These are phyloP conservation scores for Kandelia obovata DNA, from an alignment of 345 rosid species.

Conservation along the genomic window DNA sequence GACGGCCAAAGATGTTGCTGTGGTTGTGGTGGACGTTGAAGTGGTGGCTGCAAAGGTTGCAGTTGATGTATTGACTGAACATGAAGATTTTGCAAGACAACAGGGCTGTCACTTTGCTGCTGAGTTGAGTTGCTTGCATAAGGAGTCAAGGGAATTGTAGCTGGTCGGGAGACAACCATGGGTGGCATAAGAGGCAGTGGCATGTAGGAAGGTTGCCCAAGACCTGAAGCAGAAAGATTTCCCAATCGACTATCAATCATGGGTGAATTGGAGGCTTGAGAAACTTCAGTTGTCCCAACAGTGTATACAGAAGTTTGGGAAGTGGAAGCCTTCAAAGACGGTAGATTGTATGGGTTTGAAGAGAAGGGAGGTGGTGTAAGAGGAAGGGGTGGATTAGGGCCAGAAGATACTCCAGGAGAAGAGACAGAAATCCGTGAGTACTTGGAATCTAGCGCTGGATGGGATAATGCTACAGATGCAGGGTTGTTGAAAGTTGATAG, in stretches of 20 bases:
- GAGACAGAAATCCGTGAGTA: constrained; percentile 35
- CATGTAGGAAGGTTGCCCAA: constrained; percentile 55
- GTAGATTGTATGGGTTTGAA: constrained; percentile 62
- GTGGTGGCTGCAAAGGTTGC: constrained; percentile 73
- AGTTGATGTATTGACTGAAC: constrained; percentile 70
- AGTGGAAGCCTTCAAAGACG: constrained; percentile 52
- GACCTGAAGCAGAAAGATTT: constrained; percentile 47
- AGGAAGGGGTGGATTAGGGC: constrained; percentile 84
- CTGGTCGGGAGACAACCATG: constrained; percentile 60
- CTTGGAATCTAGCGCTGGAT: constrained; percentile 38
- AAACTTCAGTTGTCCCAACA: constrained; percentile 54
- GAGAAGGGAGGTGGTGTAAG: constrained; percentile 83
- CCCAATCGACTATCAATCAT: constrained; percentile 47
- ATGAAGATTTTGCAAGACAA: constrained; percentile 48
- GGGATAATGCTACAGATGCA: constrained; percentile 34
- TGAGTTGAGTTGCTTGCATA: constrained; percentile 52
- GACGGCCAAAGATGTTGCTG: constrained; percentile 80
- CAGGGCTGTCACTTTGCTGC: constrained; percentile 60
- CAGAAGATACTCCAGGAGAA: constrained; percentile 65
- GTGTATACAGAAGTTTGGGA: constrained; percentile 55
- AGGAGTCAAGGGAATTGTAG: constrained; percentile 49
- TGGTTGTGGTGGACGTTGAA: constrained; percentile 79
- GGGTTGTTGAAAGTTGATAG: constrained; percentile 32
- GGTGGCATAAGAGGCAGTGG: constrained; percentile 67
- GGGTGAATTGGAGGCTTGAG: constrained; percentile 41